Percentiles rank a stretch among this genome's conserved stretches.
These are phyloP conservation scores for Alternaria sp. DNA, from an alignment of 2,329 filamentous ascomycete genomes.

Conservation along the genomic window DNA sequence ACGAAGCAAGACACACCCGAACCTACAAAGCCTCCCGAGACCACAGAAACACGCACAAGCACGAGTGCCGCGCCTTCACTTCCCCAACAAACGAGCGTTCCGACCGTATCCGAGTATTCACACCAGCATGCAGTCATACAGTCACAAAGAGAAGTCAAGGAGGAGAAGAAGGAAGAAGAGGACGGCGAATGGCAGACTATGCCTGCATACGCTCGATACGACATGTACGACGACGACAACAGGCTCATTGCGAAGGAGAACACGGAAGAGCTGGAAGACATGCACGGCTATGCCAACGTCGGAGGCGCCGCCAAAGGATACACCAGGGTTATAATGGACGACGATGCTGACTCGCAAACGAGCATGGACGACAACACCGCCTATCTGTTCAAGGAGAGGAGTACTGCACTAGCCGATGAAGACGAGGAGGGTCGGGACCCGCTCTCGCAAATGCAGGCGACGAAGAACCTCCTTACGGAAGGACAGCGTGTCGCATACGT, in stretches of 20 bases:
- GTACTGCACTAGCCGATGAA: conserved; percentile 66
- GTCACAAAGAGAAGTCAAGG: conserved; percentile 44
- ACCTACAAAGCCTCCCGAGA: neutral
- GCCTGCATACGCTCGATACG: conserved; percentile 90
- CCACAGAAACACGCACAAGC: conserved; percentile 17
- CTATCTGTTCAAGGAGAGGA: conserved; percentile 85
- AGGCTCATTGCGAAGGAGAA: conserved; percentile 84
- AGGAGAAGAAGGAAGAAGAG: conserved; percentile 64
- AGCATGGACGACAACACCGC: conserved; percentile 98
- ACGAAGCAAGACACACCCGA: conserved; percentile 2
- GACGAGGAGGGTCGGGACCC: conserved; percentile 82
- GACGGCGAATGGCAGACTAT: conserved; percentile 90
- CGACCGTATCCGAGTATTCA: conserved; percentile 78
- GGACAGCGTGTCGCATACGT: conserved; percentile 97
- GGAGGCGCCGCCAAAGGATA: conserved; percentile 95
- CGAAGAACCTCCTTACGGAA: conserved; percentile 93
- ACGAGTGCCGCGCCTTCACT: conserved; percentile 9
- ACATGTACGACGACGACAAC: conserved; percentile 95
- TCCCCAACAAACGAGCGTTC: conserved; percentile 19
- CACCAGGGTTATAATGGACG: conserved; percentile 91
- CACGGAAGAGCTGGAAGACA: conserved; percentile 70
- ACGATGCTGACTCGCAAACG: conserved; percentile 90
- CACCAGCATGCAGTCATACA: conserved; percentile 77
- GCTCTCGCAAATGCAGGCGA: conserved; percentile 89
- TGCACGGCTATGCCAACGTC: conserved; percentile 74